A percentile compares a stretch with the other conserved stretches of the same genome.
These are phyloP conservation scores for Camellia granthamiana DNA, from an alignment of 148 eudicot species.

Conservation along the genomic window DNA sequence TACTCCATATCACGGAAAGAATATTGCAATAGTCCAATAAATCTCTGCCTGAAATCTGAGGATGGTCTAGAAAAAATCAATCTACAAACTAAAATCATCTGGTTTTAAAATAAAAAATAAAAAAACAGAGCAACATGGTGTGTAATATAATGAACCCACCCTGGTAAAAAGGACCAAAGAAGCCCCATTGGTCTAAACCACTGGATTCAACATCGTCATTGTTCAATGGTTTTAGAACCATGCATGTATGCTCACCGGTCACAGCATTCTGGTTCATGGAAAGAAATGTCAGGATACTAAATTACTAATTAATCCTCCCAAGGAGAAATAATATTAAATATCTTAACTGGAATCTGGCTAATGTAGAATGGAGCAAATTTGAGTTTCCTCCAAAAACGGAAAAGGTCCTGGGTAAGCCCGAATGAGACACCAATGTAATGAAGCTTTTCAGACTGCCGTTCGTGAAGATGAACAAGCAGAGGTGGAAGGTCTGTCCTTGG, in stretches of 20 bases:
- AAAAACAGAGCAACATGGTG: neutral
- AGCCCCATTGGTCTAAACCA: conserved; percentile 60
- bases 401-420: conserved; percentile 91
- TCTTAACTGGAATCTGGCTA: conserved; percentile 70
- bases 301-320: neutral
- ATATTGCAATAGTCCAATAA: conserved; percentile 35
- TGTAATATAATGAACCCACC: conserved; percentile 38
- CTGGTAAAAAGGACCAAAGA: conserved; percentile 62
- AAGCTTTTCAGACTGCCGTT: conserved; percentile 84
- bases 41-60: conserved; percentile 67
- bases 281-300: conserved; percentile 9
- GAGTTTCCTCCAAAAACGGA: conserved; percentile 89
- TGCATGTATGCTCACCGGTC: conserved; percentile 92
- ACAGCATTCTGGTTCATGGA: conserved; percentile 54
- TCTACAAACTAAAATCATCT: neutral
- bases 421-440: conserved; percentile 92
- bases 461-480: conserved; percentile 73
- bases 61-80: conserved; percentile 15
- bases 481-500: conserved; percentile 91
- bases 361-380: conserved; percentile 94
- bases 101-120: neutral
- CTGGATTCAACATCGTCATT: conserved; percentile 67
- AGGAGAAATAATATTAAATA: conserved; percentile 5
- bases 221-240: conserved; percentile 70
- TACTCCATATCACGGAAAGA: conserved; percentile 67